A percentile compares a stretch with the other conserved stretches of the same genome.
phyloP scores from a whole-genome alignment of 1,284 basidiomycete genomes.

The Mycena citricolor region DNA sequence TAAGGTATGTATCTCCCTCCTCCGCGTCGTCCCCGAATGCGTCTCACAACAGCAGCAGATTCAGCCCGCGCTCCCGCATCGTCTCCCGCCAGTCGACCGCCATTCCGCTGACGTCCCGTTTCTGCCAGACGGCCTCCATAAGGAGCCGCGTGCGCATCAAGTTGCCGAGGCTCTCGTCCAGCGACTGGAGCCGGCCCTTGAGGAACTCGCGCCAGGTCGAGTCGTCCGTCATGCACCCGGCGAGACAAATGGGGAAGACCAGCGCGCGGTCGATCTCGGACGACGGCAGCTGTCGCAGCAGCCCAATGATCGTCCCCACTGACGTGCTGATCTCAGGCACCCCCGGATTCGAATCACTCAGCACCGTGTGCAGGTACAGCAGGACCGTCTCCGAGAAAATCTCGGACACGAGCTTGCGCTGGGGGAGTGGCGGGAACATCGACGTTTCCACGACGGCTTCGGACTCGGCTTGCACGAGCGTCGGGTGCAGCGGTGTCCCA shows the following conservation, averaged over 20 bases:
- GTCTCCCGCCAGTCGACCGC: constrained; percentile 65
- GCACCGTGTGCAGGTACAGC: constrained; percentile 69
- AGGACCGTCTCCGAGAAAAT: constrained; percentile 69
- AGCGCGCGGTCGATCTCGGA: constrained; percentile 64
- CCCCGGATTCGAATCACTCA: constrained; percentile 66
- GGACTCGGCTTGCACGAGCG: constrained; percentile 31
- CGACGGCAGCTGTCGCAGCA: constrained; percentile 52
- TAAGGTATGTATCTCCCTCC: too few relatives aligned
- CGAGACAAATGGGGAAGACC: constrained; percentile 70
- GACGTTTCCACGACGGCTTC: constrained; percentile 27
- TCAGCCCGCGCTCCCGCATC: constrained; percentile 51
- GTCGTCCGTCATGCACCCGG: constrained; percentile 71
- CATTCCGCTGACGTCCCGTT: constrained; percentile 52
- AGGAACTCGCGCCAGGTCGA: constrained; percentile 58
- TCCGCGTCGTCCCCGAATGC: neutral
- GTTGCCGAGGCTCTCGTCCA: constrained; percentile 64
- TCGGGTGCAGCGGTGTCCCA: constrained; percentile 39
- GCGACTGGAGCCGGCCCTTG: constrained; percentile 52
- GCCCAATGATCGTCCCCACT: constrained; percentile 52
- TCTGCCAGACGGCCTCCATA: constrained; percentile 69
- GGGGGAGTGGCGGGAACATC: constrained; percentile 41
- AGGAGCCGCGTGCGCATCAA: constrained; percentile 56
- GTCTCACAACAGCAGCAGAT: constrained; percentile 52
- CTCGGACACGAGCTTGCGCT: constrained; percentile 48
- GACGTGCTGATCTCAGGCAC: constrained; percentile 69